phyloP scores from a whole-genome alignment of 768 basidiomycete genomes.

The Omphalotus guepiniiformis region DNA sequence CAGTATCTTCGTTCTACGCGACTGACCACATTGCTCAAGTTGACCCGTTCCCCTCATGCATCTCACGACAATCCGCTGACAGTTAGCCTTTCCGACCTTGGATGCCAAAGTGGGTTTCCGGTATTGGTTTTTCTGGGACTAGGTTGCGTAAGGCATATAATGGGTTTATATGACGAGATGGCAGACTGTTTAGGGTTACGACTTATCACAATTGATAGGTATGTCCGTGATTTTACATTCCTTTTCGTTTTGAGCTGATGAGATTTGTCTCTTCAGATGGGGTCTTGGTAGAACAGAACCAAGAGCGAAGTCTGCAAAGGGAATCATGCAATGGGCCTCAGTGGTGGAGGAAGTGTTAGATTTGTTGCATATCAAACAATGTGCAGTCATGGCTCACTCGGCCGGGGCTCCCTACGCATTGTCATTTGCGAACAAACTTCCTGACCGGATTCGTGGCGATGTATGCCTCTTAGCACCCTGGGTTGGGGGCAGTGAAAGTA shows the following conservation, averaged over 20 bases:
- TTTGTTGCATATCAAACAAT: conserved; percentile 67
- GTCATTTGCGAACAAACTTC: conserved; percentile 75
- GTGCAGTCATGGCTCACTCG: conserved; percentile 91
- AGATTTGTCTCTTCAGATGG: conserved; percentile 81
- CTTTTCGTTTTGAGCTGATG: too few relatives aligned
- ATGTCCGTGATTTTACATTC: too few relatives aligned
- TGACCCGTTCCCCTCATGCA: conserved; percentile 78
- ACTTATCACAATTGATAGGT: conserved; percentile 93
- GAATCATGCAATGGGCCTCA: conserved; percentile 86
- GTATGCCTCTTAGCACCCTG: conserved; percentile 91
- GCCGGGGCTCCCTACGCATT: conserved; percentile 94
- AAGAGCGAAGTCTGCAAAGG: conserved; percentile 62
- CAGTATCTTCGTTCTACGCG: conserved; percentile 84
- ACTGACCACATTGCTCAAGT: conserved; percentile 75
- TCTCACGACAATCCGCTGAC: conserved; percentile 69
- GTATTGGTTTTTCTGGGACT: conserved; percentile 90
- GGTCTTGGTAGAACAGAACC: conserved; percentile 86
- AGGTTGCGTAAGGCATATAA: conserved; percentile 91
- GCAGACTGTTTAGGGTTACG: conserved; percentile 82
- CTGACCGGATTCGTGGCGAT: conserved; percentile 75
- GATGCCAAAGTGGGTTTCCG: conserved; percentile 79
- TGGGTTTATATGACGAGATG: conserved; percentile 96
- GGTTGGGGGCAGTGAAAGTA: conserved; percentile 88
- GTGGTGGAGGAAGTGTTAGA: conserved; percentile 92
- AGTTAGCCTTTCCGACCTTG: conserved; percentile 93